phyloP scores from a whole-genome alignment of 2,329 filamentous ascomycete species.

The Xylariaceae sp. region DNA sequence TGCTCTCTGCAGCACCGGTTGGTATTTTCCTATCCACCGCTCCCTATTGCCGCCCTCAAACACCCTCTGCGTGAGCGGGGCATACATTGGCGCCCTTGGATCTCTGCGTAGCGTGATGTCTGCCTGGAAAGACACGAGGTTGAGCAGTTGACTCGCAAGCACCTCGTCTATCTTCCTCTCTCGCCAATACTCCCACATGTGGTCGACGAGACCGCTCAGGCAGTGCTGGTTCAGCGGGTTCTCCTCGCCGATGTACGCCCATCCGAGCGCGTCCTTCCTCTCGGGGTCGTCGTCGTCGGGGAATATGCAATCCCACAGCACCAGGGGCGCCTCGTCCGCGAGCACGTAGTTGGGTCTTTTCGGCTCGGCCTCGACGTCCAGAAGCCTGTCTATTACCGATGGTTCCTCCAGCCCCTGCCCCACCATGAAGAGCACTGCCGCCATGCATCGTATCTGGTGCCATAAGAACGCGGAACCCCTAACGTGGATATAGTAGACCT shows the following conservation, averaged over 20 bases:
- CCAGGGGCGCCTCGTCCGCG: slow-evolving; percentile 85
- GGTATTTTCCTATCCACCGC: slow-evolving; percentile 55
- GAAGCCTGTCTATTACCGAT: slow-evolving; percentile 69
- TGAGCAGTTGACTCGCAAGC: slow-evolving; percentile 73
- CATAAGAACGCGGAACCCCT: slow-evolving; percentile 92
- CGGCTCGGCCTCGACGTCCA: slow-evolving; percentile 73
- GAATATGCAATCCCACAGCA: slow-evolving; percentile 96
- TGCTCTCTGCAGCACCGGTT: slow-evolving; percentile 56
- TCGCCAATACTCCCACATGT: slow-evolving; percentile 83
- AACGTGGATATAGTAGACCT: slow-evolving; percentile 86
- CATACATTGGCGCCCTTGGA: slow-evolving; percentile 15
- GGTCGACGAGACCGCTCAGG: slow-evolving; percentile 67
- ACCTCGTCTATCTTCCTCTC: slow-evolving; percentile 88
- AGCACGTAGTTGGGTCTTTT: slow-evolving; percentile 86
- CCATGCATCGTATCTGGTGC: slow-evolving; percentile 97
- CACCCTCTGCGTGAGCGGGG: slow-evolving; percentile 38
- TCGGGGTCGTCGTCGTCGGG: slow-evolving; percentile 51
- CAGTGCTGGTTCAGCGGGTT: slow-evolving; percentile 63
- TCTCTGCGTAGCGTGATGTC: slow-evolving; percentile 27
- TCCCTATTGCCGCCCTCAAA: slow-evolving; percentile 61
- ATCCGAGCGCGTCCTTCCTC: slow-evolving; percentile 65
- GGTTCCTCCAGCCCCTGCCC: slow-evolving; percentile 85
- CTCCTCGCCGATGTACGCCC: slow-evolving; percentile 78
- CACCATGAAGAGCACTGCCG: slow-evolving; percentile 88
- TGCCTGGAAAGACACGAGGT: slow-evolving; percentile 53